Base-by-base conservation (phyloP, 208 protist genomes). In the Acanthamoeba royreba region DNA sequence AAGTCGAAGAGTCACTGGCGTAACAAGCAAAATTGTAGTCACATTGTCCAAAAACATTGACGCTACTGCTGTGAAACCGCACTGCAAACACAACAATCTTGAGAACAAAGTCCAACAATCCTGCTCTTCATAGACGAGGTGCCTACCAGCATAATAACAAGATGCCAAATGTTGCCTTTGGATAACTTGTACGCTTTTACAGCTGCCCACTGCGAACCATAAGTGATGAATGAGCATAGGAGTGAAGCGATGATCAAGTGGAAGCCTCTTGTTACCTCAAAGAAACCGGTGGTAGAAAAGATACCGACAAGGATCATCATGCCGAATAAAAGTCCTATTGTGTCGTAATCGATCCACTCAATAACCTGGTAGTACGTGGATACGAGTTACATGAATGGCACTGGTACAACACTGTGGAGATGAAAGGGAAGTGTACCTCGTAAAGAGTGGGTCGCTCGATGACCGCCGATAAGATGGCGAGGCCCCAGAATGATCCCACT, bases 31-130 rank as follows among this genome's bases (percentile, higher is more conserved):
- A 28, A 98, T 97, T 38, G 95, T 96, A 11, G 97, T 98, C 40
- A 97, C 96, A 91, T 97, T 98, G 94, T 98, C 97, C 25, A 98
- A 49, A 55, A 98, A 97, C 33, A 95, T 96, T 19, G 95, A 97
- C 19, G 96, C 43, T 25, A 97, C 28, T 42, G 28, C 25, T 15
- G 33, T 40, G 33, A 81, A 81, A 33, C 17, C 25, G 69, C 69
- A 81, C 5, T 96, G 92, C 42, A 97, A n/a, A n/a, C n/a, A n/a
- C n/a, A n/a, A n/a, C n/a, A n/a, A n/a, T n/a, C n/a, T n/a, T n/a
- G n/a, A n/a, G n/a, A n/a, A n/a, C n/a, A n/a, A n/a, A n/a, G n/a
- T n/a, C n/a, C n/a, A n/a, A n/a, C n/a, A n/a, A n/a, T n/a, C n/a
- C n/a, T n/a, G n/a, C n/a, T n/a, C n/a, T n/a, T n/a, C n/a, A n/a